phyloP scores from a whole-genome alignment of 305 asterid species.

The Fraxinus ornus region DNA sequence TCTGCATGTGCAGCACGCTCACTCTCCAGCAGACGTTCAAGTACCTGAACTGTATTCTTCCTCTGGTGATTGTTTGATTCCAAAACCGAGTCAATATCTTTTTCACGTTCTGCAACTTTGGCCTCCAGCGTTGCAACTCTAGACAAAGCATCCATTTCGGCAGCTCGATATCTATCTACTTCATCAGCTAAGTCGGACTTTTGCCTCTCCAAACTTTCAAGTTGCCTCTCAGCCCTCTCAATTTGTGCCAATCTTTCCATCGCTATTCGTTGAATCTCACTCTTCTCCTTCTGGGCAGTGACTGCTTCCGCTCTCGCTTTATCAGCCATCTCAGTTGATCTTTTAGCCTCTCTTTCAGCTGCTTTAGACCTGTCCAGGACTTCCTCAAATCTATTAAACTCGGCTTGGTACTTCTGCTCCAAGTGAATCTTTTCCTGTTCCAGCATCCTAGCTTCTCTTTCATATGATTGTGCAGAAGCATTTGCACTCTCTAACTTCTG shows the following conservation, averaged over 20 bases:
- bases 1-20: conserved; percentile 86
- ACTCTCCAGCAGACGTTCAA: conserved; percentile 64
- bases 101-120: conserved; percentile 70
- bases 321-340: conserved; percentile 85
- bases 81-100: conserved; percentile 67
- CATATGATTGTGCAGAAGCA: conserved; percentile 63
- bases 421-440: conserved; percentile 79
- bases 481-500: conserved; percentile 62
- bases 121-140: conserved; percentile 64
- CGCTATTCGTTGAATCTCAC: conserved; percentile 59
- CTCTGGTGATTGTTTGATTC: conserved; percentile 74
- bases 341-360: conserved; percentile 79
- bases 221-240: conserved; percentile 66
- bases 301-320: conserved; percentile 88
- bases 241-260: conserved; percentile 81
- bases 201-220: conserved; percentile 70
- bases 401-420: conserved; percentile 75
- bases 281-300: conserved; percentile 74
- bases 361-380: conserved; percentile 73
- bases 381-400: conserved; percentile 71
- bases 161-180: conserved; percentile 49
- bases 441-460: conserved; percentile 71
- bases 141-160: conserved; percentile 67
- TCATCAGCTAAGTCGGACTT: conserved; percentile 54
- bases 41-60: conserved; percentile 66